These are phyloP conservation scores for Eucalyptus curtisii DNA, from an alignment of 345 rosid species.

Conservation along the genomic window DNA sequence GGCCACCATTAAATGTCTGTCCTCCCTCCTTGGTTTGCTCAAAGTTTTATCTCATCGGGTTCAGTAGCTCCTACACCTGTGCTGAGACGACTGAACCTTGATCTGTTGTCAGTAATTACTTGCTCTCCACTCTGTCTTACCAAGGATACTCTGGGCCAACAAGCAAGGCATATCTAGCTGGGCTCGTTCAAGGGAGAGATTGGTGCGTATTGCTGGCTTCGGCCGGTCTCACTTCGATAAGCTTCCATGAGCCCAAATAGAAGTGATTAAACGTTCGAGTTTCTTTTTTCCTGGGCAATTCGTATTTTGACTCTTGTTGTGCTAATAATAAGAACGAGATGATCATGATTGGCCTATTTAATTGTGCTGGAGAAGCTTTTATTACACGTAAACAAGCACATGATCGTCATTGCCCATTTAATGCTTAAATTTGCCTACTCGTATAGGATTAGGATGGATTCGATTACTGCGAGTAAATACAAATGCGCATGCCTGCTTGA, in stretches of 20 bases:
- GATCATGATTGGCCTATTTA: background rate
- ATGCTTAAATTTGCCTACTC: background rate
- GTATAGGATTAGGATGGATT: fast-evolving
- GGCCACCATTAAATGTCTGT: background rate
- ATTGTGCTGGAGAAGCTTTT: no score
- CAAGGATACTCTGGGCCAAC: background rate
- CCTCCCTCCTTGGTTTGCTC: conserved; percentile 10
- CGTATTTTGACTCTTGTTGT: background rate
- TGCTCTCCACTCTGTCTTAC: background rate
- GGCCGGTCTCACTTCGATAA: no score
- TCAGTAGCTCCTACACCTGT: background rate
- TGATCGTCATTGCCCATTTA: background rate
- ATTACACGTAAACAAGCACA: no score
- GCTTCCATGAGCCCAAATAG: background rate
- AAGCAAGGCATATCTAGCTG: background rate
- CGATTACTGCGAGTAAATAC: background rate
- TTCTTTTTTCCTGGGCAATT: background rate
- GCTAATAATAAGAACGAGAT: background rate
- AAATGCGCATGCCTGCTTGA: background rate
- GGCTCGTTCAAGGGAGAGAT: background rate
- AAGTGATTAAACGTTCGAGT: background rate
- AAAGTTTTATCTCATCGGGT: background rate
- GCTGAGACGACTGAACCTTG: background rate
- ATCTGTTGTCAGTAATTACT: background rate
- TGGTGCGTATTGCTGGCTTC: no score